phyloP scores from a whole-genome alignment of 2,329 filamentous ascomycete genomes.

The Tolypocladium inflatum region DNA sequence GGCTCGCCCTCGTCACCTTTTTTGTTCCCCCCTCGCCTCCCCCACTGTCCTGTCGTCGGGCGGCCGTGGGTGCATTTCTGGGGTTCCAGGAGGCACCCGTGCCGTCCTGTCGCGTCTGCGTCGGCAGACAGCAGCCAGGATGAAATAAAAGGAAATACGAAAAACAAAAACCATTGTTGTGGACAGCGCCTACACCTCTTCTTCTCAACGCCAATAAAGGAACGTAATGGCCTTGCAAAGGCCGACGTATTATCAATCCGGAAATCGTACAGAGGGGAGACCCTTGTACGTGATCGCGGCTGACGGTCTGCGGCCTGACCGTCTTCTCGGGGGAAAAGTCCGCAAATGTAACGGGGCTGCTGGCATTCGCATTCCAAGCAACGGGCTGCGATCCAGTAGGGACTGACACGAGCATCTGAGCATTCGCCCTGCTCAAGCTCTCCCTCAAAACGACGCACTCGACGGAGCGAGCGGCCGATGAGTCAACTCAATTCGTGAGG shows the following conservation, averaged over 20 bases:
- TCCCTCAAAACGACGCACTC: neutral
- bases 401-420: neutral
- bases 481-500: neutral
- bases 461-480: neutral
- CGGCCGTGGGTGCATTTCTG: neutral
- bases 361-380: neutral
- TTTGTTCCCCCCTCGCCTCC: neutral
- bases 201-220: constrained; percentile 24
- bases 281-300: neutral
- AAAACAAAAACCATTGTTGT: neutral
- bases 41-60: neutral
- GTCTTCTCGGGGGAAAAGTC: neutral
- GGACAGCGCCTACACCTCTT: constrained; percentile 11
- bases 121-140: neutral
- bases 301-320: neutral
- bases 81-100: neutral
- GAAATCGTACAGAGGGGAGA: constrained; percentile 2
- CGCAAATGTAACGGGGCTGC: neutral
- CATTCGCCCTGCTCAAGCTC: neutral
- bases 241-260: constrained; percentile 26
- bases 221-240: constrained; percentile 24
- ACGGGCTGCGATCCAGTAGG: neutral
- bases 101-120: neutral
- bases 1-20: neutral
- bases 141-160: constrained; percentile 2